phyloP scores from a whole-genome alignment of 768 basidiomycete species.

The Mycena rebaudengoi region DNA sequence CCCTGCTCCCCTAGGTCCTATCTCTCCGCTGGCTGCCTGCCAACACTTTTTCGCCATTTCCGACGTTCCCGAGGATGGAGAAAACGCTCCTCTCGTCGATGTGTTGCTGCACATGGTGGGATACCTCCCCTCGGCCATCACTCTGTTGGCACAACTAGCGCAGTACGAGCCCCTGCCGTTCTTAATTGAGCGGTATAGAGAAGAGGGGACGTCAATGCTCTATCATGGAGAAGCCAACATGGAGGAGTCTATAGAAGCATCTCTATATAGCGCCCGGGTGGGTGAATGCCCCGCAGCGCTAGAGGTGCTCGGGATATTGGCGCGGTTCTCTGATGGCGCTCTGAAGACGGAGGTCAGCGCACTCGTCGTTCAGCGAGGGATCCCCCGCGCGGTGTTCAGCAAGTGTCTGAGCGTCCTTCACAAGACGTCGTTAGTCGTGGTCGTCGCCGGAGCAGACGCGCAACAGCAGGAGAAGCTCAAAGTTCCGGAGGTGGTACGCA shows the following conservation, averaged over 20 bases:
- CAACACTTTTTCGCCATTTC: conserved; percentile 24
- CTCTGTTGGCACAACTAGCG: conserved; percentile 19
- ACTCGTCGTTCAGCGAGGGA: conserved; percentile 5
- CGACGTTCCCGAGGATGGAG: conserved; percentile 11
- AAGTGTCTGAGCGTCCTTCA: conserved; percentile 25
- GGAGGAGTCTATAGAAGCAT: conserved; percentile 13
- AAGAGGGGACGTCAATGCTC: conserved; percentile 25
- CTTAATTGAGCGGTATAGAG: conserved; percentile 17
- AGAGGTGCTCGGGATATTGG: conserved; percentile 17
- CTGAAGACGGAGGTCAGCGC: conserved; percentile 20
- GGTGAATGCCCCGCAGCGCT: conserved; percentile 26
- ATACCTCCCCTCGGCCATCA: conserved; percentile 18
- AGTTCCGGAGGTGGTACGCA: conserved; percentile 21
- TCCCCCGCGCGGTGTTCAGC: conserved; percentile 23
- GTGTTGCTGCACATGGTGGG: conserved; percentile 23
- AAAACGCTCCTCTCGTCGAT: conserved; percentile 16
- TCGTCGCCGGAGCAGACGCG: conserved; percentile 5
- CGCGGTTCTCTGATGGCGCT: conserved; percentile 15
- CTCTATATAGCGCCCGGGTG: conserved; percentile 20
- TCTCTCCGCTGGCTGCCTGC: conserved; percentile 10
- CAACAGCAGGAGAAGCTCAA: conserved; percentile 10
- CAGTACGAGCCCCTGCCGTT: conserved; percentile 26
- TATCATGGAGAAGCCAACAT: conserved; percentile 9
- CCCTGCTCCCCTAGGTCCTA: conserved; percentile 12
- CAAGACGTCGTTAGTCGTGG: conserved; percentile 12